Base-by-base conservation (phyloP, 2,329 filamentous ascomycete genomes). In the Hortaea sp. region DNA sequence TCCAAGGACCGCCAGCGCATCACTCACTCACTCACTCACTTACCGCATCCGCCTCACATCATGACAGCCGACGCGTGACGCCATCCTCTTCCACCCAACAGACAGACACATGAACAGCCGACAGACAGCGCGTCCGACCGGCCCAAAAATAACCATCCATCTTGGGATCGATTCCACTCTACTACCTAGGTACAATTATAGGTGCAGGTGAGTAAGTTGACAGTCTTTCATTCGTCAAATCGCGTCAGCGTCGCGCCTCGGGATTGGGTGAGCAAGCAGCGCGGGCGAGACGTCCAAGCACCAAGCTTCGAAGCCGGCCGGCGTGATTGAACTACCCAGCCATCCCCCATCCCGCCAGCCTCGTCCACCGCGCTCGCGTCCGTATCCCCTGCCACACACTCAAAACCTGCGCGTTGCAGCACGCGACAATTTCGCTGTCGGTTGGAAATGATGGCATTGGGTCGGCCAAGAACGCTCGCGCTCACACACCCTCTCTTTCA, bases 401-500 rank as follows among this genome's bases (percentile, higher is more conserved):
- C 34, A 30, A 37, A 5, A 28, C 42, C 32, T 9, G 28, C 43
- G 43, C 43, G 43, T 39, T 13, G n/a, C 43, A 34, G 43, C 37
- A n/a, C 37, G 10, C 37, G 37, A 9, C 32, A n/a, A 35, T 9
- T 44, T 44, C 28, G 20, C 32, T n/a, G 34, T 5, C 29, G 35
- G 6, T 12, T 29, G 42, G 43, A 27, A 45, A 45, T 37, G 37
- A 45, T 45, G 43, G 43, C 43, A 37, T 40, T 39, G 10, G 37
- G 13, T 20, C 37, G 7, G 10, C 7, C 7, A 12, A 13, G 13
- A 7, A n/a, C 13, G 34, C 20, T 28, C 34, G 11, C 35, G 43
- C 43, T 45, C 37, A 45, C 43, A 40, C 7, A 12, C 32, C 29
- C 37, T n/a, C 29, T 39, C 35, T 45, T 28, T 28, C 20, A 20